These are phyloP conservation scores for Dryas integrifolia DNA, from an alignment of 331 rosid genomes.

Conservation along the genomic window DNA sequence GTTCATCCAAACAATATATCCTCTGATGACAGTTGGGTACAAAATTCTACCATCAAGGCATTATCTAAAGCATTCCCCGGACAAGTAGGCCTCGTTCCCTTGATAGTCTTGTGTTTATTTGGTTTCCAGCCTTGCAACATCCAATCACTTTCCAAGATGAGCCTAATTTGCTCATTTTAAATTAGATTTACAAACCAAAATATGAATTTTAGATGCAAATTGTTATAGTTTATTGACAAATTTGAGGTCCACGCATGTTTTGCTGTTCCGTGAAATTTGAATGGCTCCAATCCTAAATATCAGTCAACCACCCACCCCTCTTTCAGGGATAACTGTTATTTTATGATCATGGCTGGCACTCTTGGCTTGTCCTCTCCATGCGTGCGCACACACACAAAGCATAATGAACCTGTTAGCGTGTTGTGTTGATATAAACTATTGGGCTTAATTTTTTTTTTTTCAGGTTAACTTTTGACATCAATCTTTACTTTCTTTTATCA, in stretches of 20 bases:
- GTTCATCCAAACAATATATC: slow-evolving; percentile 29
- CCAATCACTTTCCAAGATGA: not conserved
- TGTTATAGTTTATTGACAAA: not conserved
- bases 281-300: not conserved
- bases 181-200: not conserved
- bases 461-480: slow-evolving; percentile 1
- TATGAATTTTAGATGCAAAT: not conserved
- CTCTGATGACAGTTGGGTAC: slow-evolving; percentile 46
- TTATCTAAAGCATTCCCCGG: slow-evolving; percentile 73
- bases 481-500: not conserved
- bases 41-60: slow-evolving; percentile 57
- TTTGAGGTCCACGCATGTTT: not conserved
- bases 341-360: not conserved
- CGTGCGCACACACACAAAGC: not conserved
- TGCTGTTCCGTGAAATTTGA: not conserved
- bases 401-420: slow-evolving; percentile 2
- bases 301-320: not conserved
- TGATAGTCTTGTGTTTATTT: slow-evolving; percentile 21
- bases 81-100: slow-evolving; percentile 51
- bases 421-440: not conserved
- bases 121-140: slow-evolving; percentile 7
- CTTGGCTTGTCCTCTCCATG: not conserved
- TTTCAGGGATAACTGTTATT: not conserved
- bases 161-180: not conserved
- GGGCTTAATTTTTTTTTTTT: not conserved